These are phyloP conservation scores for Ocimum tenuiflorum DNA, from an alignment of 257 asterid genomes.

Conservation along the genomic window DNA sequence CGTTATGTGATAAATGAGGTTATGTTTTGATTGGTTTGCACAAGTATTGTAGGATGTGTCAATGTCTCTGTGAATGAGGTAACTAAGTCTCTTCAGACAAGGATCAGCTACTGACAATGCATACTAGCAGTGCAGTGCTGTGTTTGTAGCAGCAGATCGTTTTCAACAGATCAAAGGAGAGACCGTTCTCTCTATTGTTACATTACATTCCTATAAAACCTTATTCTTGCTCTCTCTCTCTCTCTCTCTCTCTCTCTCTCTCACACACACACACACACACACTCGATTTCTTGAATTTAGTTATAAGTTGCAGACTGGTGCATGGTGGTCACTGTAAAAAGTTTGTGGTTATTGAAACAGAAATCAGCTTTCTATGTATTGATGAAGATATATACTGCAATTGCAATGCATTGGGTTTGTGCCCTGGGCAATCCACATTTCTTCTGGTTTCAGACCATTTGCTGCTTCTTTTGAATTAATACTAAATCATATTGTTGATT, in stretches of 20 bases:
- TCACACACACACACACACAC: constrained; percentile 15
- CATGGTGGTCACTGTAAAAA: constrained; percentile 14
- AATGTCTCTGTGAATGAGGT: constrained; percentile 20
- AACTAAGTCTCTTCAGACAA: constrained; percentile 15
- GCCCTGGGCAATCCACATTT: neutral
- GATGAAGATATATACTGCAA: neutral
- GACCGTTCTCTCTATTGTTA: neutral
- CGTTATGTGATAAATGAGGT: constrained; percentile 22
- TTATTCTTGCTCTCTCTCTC: neutral
- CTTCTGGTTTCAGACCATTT: neutral
- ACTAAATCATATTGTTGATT: neutral
- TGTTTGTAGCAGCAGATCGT: neutral
- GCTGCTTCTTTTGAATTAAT: neutral
- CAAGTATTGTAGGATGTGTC: constrained; percentile 13
- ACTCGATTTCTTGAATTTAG: neutral
- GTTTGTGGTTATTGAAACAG: neutral
- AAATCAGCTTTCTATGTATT: constrained; percentile 18
- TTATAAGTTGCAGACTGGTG: constrained; percentile 1
- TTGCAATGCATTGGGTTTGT: neutral
- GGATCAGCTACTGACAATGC: constrained; percentile 11
- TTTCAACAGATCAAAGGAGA: constrained; percentile 17
- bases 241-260: constrained; percentile 9
- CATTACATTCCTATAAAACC: neutral
- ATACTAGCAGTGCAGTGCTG: constrained; percentile 2
- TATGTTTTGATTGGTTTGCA: constrained; percentile 11